Conservation (phyloP, 31 red algal species). For the Pterothamnion heteromorphum region DNA sequence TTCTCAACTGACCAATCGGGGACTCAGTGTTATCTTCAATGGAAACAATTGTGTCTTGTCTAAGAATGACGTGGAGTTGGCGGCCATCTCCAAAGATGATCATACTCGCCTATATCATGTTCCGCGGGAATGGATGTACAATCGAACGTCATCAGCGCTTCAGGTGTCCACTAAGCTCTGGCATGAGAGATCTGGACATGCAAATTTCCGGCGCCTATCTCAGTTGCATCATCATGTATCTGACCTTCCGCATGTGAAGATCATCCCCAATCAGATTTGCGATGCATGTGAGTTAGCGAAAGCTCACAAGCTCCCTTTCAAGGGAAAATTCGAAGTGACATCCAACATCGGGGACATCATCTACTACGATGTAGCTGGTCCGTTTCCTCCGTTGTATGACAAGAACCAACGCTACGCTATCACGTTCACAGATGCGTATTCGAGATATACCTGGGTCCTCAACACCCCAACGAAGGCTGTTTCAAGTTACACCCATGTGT, state of each 20-base stretch:
- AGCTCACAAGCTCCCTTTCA: neutral
- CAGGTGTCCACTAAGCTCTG: neutral
- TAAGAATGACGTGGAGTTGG: neutral
- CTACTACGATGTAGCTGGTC: neutral
- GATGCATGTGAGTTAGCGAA: neutral
- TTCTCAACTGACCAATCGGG: neutral
- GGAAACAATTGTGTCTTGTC: neutral
- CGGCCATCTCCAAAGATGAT: neutral
- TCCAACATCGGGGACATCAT: neutral
- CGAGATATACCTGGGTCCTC: neutral
- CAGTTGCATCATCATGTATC: neutral
- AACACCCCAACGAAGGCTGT: neutral
- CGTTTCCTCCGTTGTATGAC: neutral
- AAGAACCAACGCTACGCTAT: neutral
- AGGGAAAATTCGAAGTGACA: neutral
- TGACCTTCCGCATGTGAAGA: neutral
- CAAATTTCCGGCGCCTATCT: neutral
- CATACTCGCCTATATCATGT: neutral
- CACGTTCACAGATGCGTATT: neutral
- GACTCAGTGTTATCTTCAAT: neutral
- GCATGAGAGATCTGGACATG: neutral
- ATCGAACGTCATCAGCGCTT: neutral
- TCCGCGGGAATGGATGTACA: neutral
- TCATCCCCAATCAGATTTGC: neutral
- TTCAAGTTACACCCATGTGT: neutral